phyloP scores from a whole-genome alignment of 805 yeast genomes.

The Jamesozyma rosinii region DNA sequence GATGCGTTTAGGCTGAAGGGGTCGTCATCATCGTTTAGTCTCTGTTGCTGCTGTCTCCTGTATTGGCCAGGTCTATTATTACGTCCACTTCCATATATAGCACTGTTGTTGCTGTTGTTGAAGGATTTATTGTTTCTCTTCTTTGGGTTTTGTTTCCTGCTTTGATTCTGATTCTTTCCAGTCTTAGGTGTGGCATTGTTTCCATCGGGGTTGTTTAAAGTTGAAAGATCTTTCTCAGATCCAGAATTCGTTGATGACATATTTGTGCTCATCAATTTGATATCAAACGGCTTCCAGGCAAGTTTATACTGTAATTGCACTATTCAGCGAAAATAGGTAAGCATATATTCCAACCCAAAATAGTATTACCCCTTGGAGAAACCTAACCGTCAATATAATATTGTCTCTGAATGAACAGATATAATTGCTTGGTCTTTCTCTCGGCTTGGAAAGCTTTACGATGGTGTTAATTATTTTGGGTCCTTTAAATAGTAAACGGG shows the following conservation, averaged over 20 bases:
- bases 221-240: neutral
- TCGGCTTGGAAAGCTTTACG: too few species aligned
- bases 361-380: too few species aligned
- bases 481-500: too few species aligned
- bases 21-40: neutral
- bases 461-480: too few species aligned
- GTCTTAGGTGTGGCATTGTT: neutral
- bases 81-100: neutral
- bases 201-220: neutral
- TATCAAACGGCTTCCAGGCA: neutral
- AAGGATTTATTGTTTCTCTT: neutral
- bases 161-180: neutral
- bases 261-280: neutral
- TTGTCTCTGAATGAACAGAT: too few species aligned
- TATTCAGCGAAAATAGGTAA: too few species aligned
- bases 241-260: neutral
- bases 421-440: too few species aligned
- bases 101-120: too few species aligned
- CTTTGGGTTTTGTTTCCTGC: neutral
- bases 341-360: neutral
- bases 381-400: too few species aligned
- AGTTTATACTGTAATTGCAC: too few species aligned
- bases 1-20: slow-evolving; percentile 16
- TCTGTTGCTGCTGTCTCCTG: slow-evolving; percentile 6
- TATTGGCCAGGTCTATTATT: slow-evolving; percentile 6